A percentile compares a stretch with the other conserved stretches of the same genome.
Conservation (phyloP, 2,329 filamentous ascomycete genomes). For the Aspergillus sp. region DNA sequence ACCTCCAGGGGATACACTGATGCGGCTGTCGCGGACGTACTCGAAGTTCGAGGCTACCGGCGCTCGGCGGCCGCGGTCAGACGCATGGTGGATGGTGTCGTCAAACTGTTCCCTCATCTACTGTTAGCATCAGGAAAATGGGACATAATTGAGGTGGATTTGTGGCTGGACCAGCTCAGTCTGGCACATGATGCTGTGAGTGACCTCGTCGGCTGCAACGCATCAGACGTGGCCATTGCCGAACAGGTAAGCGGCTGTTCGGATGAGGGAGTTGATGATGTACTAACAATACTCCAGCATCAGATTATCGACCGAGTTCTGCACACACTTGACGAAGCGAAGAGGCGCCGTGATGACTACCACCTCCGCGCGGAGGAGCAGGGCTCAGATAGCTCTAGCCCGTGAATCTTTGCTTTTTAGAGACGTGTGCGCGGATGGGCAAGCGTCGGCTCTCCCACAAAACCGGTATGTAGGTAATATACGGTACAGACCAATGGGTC, state of each 20-base stretch:
- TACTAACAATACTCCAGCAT: neutral
- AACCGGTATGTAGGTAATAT: too few relatives aligned
- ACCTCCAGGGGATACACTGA: slow-evolving; percentile 1
- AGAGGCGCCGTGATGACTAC: neutral
- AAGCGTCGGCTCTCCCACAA: neutral
- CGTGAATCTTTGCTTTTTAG: neutral
- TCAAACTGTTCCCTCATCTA: neutral
- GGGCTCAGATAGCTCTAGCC: neutral
- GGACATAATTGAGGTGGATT: slow-evolving; percentile 1
- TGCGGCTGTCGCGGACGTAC: neutral
- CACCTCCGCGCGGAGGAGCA: neutral
- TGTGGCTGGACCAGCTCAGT: slow-evolving; percentile 2
- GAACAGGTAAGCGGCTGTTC: neutral
- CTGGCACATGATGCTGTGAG: slow-evolving; percentile 1
- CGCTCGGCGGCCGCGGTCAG: neutral
- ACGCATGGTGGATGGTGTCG: neutral
- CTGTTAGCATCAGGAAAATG: neutral
- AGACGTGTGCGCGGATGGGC: neutral
- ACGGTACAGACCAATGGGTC: neutral
- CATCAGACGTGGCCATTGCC: neutral
- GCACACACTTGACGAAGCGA: neutral
- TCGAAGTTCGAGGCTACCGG: neutral
- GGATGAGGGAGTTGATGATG: neutral
- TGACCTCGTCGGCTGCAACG: neutral
- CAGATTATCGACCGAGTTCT: neutral